Evolutionary conservation across 495 filamentous ascomycete genomes (phyloP).

Genomic region (Lophium mytilinum): DNA sequence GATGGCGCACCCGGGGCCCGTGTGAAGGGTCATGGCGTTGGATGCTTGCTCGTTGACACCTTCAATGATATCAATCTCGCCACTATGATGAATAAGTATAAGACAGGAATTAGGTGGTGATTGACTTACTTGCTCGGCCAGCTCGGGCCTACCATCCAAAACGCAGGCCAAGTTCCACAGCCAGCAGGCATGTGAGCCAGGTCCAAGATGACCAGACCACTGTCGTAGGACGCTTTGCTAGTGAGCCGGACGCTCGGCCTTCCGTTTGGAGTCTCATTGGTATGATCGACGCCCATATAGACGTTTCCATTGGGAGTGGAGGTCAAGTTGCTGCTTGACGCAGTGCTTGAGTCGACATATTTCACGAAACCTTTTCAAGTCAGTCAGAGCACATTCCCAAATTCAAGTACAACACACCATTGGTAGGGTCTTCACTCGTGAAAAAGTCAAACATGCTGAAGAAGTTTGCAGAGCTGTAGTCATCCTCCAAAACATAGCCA

Average conservation of each 20-base stretch:
- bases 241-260: constrained; percentile 33
- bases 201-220: constrained; percentile 32
- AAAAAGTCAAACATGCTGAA: constrained; percentile 47
- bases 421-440: constrained; percentile 31
- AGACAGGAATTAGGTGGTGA: background rate
- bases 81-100: constrained; percentile 15
- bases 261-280: constrained; percentile 27
- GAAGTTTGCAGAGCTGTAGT: constrained; percentile 43
- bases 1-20: constrained; percentile 26
- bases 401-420: constrained; percentile 12
- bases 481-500: constrained; percentile 41
- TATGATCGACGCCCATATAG: constrained; percentile 31
- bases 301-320: constrained; percentile 10
- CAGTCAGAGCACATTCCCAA: background rate
- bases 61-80: constrained; percentile 37
- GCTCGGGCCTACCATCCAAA: constrained; percentile 35
- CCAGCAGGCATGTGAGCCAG: constrained; percentile 35
- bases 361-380: constrained; percentile 27
- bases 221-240: constrained; percentile 33
- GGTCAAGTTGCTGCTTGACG: constrained; percentile 26
- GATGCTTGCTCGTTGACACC: constrained; percentile 27
- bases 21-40: constrained; percentile 34
- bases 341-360: constrained; percentile 28
- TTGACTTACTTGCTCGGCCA: constrained; percentile 30
- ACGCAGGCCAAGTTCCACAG: constrained; percentile 38